Evolutionary conservation across 2,329 filamentous ascomycete species (phyloP).

Genomic region (Aspergillus sp.): DNA sequence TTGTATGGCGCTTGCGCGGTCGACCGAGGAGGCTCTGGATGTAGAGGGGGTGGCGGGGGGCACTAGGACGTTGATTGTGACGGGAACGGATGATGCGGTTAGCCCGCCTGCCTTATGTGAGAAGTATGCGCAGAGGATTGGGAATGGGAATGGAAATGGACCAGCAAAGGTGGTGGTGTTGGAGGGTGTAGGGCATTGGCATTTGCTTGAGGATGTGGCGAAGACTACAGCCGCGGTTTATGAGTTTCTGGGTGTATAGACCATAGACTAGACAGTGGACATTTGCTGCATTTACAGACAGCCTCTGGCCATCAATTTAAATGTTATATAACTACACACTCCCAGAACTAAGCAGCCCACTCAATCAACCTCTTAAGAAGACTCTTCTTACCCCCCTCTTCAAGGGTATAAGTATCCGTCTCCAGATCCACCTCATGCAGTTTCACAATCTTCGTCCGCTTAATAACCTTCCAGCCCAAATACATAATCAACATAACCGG

Average conservation of each 20-base stretch:
- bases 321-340: background rate
- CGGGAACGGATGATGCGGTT: slow-evolving; percentile 49
- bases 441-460: slow-evolving; percentile 46
- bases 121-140: slow-evolving; percentile 23
- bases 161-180: slow-evolving; percentile 29
- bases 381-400: background rate
- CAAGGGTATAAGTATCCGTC: slow-evolving; percentile 25
- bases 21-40: slow-evolving; percentile 29
- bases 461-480: slow-evolving; percentile 56
- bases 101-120: slow-evolving; percentile 38
- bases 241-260: background rate
- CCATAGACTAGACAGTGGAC: too few relatives aligned
- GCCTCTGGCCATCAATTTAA: too few relatives aligned
- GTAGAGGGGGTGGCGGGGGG: slow-evolving; percentile 31
- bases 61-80: slow-evolving; percentile 41
- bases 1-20: slow-evolving; percentile 49
- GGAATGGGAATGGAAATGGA: background rate
- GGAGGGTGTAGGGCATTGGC: slow-evolving; percentile 51
- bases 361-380: background rate
- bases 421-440: slow-evolving; percentile 52
- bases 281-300: too few relatives aligned
- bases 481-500: slow-evolving; percentile 59
- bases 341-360: background rate
- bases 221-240: background rate
- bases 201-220: slow-evolving; percentile 49